phyloP scores from a whole-genome alignment of 2,329 filamentous ascomycete species.

The Cercospora janseana region DNA sequence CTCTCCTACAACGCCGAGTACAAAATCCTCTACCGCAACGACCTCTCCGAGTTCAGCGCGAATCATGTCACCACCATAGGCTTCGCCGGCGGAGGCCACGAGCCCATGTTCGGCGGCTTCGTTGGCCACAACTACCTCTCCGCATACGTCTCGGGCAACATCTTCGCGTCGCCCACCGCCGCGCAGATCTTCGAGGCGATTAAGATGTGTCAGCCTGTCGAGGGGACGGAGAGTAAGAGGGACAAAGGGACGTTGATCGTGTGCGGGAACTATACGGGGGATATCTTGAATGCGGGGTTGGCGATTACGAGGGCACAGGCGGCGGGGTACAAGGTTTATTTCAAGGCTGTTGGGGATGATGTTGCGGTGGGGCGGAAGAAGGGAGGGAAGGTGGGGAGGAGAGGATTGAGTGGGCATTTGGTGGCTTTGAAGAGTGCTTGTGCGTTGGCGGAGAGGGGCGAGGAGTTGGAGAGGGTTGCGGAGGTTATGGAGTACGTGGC shows the following conservation, averaged over 20 bases:
- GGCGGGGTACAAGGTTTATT: conserved; percentile 53
- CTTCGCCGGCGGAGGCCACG: conserved; percentile 44
- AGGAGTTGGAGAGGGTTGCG: conserved; percentile 36
- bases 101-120: conserved; percentile 64
- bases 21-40: conserved; percentile 40
- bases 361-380: conserved; percentile 60
- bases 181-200: conserved; percentile 62
- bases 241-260: conserved; percentile 56
- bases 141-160: conserved; percentile 60
- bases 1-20: conserved; percentile 38
- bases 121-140: conserved; percentile 62
- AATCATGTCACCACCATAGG: conserved; percentile 39
- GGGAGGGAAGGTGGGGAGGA: conserved; percentile 58
- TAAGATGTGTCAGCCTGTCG: conserved; percentile 50
- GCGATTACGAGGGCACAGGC: conserved; percentile 59
- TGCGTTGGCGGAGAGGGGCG: conserved; percentile 48
- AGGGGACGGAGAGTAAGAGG: conserved; percentile 2
- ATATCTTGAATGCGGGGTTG: conserved; percentile 61
- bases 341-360: conserved; percentile 64
- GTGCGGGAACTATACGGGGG: conserved; percentile 65
- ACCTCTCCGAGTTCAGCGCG: conserved; percentile 34
- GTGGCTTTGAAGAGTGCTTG: conserved; percentile 60
- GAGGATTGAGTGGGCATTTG: conserved; percentile 62
- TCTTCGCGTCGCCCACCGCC: conserved; percentile 63
- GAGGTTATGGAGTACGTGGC: conserved; percentile 41